These are phyloP conservation scores for Huntiella decipiens DNA, from an alignment of 2,329 filamentous ascomycete species.

Conservation along the genomic window DNA sequence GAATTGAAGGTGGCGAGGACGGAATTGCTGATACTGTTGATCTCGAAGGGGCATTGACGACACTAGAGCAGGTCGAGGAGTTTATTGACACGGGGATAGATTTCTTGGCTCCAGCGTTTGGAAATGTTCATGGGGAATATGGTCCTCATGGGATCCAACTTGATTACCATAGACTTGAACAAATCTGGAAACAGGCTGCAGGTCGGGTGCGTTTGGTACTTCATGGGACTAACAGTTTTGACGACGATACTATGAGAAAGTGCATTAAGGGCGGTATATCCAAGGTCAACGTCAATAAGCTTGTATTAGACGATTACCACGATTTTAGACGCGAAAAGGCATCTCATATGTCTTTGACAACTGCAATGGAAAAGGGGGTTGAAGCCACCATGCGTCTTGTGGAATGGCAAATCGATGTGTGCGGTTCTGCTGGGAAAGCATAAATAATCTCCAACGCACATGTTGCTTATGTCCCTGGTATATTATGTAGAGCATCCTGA, in stretches of 20 bases:
- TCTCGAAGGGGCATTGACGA: slow-evolving; percentile 36
- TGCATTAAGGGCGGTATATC: slow-evolving; percentile 27
- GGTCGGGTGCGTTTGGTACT: slow-evolving; percentile 27
- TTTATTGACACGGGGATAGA: slow-evolving; percentile 56
- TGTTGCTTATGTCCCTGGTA: too few relatives aligned
- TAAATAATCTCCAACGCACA: neutral
- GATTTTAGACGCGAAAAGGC: slow-evolving; percentile 18
- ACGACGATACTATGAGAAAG: slow-evolving; percentile 26
- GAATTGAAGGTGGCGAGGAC: slow-evolving; percentile 49
- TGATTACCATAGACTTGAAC: slow-evolving; percentile 35
- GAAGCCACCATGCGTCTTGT: slow-evolving; percentile 22
- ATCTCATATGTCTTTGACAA: slow-evolving; percentile 15
- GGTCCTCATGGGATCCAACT: slow-evolving; percentile 43
- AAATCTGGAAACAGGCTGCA: slow-evolving; percentile 16
- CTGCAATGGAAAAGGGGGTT: slow-evolving; percentile 27
- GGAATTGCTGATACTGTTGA: slow-evolving; percentile 43
- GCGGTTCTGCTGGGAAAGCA: slow-evolving; percentile 26
- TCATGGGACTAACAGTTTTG: slow-evolving; percentile 38
- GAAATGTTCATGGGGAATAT: slow-evolving; percentile 59
- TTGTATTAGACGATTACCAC: slow-evolving; percentile 27
- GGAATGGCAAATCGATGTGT: slow-evolving; percentile 30
- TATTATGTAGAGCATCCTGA: too few relatives aligned
- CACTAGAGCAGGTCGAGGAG: slow-evolving; percentile 47
- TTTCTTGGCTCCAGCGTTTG: slow-evolving; percentile 56
- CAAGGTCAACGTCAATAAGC: slow-evolving; percentile 39